Percentiles rank a stretch among this genome's conserved stretches.
Conservation (phyloP, 441 rosid species). For the Pelargonium citronellum region DNA sequence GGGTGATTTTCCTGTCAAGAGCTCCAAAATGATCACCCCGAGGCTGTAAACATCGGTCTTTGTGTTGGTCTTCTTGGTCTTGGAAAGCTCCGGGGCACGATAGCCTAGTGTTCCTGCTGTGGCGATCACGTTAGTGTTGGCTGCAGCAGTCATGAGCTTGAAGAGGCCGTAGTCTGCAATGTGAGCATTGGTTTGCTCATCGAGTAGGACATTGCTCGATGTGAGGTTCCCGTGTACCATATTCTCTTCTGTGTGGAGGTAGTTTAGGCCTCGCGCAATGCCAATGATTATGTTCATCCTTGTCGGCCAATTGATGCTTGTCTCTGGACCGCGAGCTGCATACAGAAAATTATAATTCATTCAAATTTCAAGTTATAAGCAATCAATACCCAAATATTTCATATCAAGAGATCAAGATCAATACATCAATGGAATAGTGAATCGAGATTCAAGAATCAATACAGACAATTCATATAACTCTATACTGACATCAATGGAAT, state of each 20-base stretch:
- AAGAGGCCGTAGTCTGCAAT: constrained; percentile 65
- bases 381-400: too few species aligned
- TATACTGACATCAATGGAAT: too few species aligned
- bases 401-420: too few species aligned
- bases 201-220: constrained; percentile 58
- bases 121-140: constrained; percentile 52
- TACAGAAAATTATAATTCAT: not conserved
- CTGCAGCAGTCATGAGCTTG: constrained; percentile 56
- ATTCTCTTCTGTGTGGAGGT: constrained; percentile 53
- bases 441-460: too few species aligned
- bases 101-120: constrained; percentile 62
- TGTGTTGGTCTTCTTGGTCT: constrained; percentile 51
- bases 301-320: constrained; percentile 46
- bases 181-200: constrained; percentile 45
- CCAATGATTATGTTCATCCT: constrained; percentile 62
- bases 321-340: constrained; percentile 68
- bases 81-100: constrained; percentile 60
- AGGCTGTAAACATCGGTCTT: constrained; percentile 66
- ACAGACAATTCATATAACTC: too few species aligned
- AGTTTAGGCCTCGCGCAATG: constrained; percentile 43
- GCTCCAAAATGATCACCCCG: constrained; percentile 56
- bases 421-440: too few species aligned
- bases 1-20: constrained; percentile 61
- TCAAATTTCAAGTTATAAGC: too few species aligned
- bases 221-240: constrained; percentile 60